Conservation (phyloP, 2,329 filamentous ascomycete genomes). For the Diaporthe velutina region DNA sequence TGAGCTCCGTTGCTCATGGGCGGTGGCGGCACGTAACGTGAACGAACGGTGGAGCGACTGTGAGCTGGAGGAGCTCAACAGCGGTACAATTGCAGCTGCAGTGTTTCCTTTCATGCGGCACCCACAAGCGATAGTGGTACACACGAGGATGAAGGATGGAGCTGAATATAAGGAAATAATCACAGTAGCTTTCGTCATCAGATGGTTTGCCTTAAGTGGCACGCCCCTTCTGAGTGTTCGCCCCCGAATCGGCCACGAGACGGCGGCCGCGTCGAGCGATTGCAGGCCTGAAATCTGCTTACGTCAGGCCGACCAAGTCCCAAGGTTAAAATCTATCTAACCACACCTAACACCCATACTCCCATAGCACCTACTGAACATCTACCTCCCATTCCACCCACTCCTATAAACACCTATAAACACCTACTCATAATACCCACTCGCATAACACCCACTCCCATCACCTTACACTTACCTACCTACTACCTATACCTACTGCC, state of each 20-base stretch:
- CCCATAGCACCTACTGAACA: no score
- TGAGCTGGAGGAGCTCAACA: slow-evolving; percentile 20
- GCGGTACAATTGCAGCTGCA: not conserved
- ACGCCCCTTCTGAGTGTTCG: slow-evolving; percentile 3
- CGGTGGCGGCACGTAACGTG: not conserved
- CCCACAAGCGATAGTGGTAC: not conserved
- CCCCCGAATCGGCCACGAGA: slow-evolving; percentile 23
- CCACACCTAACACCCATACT: no score
- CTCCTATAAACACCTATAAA: no score
- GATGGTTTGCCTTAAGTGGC: slow-evolving; percentile 12
- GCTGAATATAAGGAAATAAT: not conserved
- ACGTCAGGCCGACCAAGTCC: slow-evolving; percentile 15
- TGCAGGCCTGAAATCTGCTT: slow-evolving; percentile 28
- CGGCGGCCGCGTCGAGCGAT: slow-evolving; percentile 17
- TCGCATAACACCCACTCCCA: no score
- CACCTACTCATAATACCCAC: no score
- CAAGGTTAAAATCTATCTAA: no score
- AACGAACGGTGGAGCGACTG: not conserved
- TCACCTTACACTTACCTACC: no score
- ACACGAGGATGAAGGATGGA: not conserved
- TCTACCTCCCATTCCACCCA: no score
- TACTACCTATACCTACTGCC: no score
- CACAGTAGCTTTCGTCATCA: slow-evolving; percentile 14
- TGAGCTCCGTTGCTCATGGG: not conserved
- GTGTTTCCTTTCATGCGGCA: slow-evolving; percentile 14